phyloP scores from a whole-genome alignment of 2,329 filamentous ascomycete genomes.

The Colletotrichum filicis region DNA sequence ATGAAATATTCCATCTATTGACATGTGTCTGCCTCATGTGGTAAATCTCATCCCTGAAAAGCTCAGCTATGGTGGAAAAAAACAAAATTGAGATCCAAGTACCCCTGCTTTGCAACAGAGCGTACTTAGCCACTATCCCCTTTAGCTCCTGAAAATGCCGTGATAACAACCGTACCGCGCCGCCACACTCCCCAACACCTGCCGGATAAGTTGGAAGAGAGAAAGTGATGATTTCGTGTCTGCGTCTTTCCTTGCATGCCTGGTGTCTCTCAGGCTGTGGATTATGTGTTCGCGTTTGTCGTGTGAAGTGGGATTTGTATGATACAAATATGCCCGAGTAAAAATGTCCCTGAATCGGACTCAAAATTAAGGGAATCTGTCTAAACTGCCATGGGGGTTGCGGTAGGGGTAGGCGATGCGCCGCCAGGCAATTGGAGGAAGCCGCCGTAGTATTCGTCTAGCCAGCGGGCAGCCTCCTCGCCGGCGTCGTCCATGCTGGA shows the following conservation, averaged over 20 bases:
- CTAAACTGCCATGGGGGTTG: slow-evolving; percentile 30
- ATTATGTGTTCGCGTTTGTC: slow-evolving; percentile 20
- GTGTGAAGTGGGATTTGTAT: slow-evolving; percentile 27
- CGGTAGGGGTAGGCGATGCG: slow-evolving; percentile 24
- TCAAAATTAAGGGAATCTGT: background rate
- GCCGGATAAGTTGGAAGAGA: slow-evolving; percentile 31
- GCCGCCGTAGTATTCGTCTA: slow-evolving; percentile 64
- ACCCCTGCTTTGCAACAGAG: slow-evolving; percentile 26
- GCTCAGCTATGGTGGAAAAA: slow-evolving; percentile 3
- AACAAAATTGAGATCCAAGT: slow-evolving; percentile 16
- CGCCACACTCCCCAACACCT: slow-evolving; percentile 34
- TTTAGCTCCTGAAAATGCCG: slow-evolving; percentile 35
- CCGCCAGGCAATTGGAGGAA: slow-evolving; percentile 61
- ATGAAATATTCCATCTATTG: slow-evolving; percentile 27
- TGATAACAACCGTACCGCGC: slow-evolving; percentile 31
- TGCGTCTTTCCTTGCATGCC: slow-evolving; percentile 21
- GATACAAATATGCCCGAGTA: slow-evolving; percentile 12
- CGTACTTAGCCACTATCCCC: slow-evolving; percentile 20
- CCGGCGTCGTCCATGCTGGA: slow-evolving; percentile 61
- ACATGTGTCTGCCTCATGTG: slow-evolving; percentile 21
- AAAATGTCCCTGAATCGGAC: slow-evolving; percentile 8
- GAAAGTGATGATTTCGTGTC: slow-evolving; percentile 29
- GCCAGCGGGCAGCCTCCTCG: slow-evolving; percentile 63
- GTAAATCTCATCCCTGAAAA: slow-evolving; percentile 9
- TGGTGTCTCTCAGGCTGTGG: slow-evolving; percentile 16